phyloP scores from a whole-genome alignment of 139 green algal genomes.

The Penium margaritaceum region DNA sequence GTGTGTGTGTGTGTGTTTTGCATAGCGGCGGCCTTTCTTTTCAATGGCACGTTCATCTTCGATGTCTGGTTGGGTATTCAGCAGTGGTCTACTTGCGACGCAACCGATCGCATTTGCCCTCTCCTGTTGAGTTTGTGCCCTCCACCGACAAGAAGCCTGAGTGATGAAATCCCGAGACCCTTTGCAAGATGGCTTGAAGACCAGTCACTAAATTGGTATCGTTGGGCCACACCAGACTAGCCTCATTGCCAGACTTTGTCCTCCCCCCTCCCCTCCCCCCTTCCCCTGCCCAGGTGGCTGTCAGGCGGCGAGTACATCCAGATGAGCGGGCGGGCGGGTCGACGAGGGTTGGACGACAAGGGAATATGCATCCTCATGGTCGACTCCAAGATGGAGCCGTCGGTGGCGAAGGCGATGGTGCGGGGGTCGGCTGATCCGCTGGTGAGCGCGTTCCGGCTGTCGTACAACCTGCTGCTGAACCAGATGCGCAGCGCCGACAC shows the following conservation, averaged over 20 bases:
- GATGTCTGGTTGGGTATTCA: too few relatives aligned
- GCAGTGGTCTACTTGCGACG: too few relatives aligned
- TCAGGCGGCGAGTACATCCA: slow-evolving; percentile 81
- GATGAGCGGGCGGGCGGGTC: slow-evolving; percentile 70
- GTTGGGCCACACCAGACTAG: background rate
- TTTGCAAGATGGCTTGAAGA: background rate
- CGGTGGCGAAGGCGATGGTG: slow-evolving; percentile 67
- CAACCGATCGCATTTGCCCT: background rate
- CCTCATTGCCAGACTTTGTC: background rate
- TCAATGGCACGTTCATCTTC: too few relatives aligned
- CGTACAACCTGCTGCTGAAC: slow-evolving; percentile 39
- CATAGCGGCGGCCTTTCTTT: too few relatives aligned
- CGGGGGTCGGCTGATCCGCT: slow-evolving; percentile 68
- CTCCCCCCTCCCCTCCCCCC: background rate
- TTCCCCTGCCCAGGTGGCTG: slow-evolving; percentile 11
- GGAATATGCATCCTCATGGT: background rate
- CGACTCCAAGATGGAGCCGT: slow-evolving; percentile 68
- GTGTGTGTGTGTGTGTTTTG: too few relatives aligned
- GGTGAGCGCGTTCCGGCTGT: slow-evolving; percentile 41
- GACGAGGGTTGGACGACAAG: slow-evolving; percentile 60
- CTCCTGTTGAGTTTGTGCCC: background rate
- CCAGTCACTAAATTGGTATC: background rate
- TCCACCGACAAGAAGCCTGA: background rate
- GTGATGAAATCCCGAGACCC: too few relatives aligned
- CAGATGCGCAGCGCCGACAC: slow-evolving; percentile 13